phyloP scores from a whole-genome alignment of 176 grass and related monocot genomes.

The Urochloa ruziziensis region DNA sequence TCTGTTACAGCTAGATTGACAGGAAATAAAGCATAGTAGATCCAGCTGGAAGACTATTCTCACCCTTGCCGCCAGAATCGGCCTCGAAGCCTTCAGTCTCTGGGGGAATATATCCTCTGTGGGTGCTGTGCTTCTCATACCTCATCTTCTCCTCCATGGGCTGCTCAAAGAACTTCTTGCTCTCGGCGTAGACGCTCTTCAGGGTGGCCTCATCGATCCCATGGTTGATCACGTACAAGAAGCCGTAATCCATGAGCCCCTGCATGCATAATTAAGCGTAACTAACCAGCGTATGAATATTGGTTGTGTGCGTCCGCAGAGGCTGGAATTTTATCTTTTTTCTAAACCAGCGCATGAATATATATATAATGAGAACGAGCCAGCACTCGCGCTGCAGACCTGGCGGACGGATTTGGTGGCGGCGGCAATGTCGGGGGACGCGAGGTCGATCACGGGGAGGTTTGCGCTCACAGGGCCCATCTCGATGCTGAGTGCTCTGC shows the following conservation, averaged over 20 bases:
- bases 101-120: conserved; percentile 48
- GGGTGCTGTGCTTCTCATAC: conserved; percentile 12
- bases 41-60: background rate
- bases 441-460: conserved; percentile 46
- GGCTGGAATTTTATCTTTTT: too few relatives aligned
- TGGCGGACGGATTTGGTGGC: conserved; percentile 39
- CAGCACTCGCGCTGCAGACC: too few relatives aligned
- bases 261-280: background rate
- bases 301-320: too few relatives aligned
- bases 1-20: background rate
- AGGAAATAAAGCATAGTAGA: too few relatives aligned
- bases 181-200: conserved; percentile 36
- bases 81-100: conserved; percentile 42
- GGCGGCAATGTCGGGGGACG: conserved; percentile 26
- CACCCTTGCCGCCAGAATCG: conserved; percentile 32
- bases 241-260: conserved; percentile 55
- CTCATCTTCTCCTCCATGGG: conserved; percentile 45
- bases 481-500: too few relatives aligned
- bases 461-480: background rate
- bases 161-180: conserved; percentile 51
- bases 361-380: too few relatives aligned
- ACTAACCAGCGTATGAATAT: too few relatives aligned
- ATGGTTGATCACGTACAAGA: conserved; percentile 62
- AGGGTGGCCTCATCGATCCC: conserved; percentile 30
- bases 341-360: too few relatives aligned